Percentiles rank a stretch among this genome's conserved stretches.
Evolutionary conservation across 176 grass and related monocot species (phyloP).

Genomic region (Hyparrhenia diplandra): DNA sequence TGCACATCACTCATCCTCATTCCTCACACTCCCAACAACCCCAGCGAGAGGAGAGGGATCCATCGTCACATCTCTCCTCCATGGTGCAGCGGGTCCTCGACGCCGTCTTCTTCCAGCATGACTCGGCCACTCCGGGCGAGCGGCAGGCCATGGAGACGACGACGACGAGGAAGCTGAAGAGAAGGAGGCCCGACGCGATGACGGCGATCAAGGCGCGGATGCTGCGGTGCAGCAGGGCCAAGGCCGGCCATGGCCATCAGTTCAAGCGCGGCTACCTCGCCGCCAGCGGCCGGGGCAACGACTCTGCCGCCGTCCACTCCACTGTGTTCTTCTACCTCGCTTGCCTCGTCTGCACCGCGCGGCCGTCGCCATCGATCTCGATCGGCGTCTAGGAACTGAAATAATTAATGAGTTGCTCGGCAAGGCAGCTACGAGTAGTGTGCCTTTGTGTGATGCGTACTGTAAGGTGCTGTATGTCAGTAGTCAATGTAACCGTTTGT

Average conservation of each 20-base stretch:
- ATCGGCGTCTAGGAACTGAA: neutral
- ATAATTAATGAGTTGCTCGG: neutral
- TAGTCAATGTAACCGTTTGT: neutral
- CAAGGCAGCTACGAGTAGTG: no score
- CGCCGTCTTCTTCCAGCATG: no score
- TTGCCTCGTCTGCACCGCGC: constrained; percentile 37
- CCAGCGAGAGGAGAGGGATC: neutral
- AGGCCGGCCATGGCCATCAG: neutral
- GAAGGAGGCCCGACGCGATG: constrained; percentile 3
- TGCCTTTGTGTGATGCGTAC: neutral
- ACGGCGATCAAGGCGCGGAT: constrained; percentile 39
- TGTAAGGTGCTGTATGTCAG: neutral
- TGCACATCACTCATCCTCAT: neutral
- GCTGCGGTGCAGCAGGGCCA: constrained; percentile 28
- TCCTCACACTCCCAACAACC: no score
- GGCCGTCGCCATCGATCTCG: neutral
- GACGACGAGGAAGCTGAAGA: neutral
- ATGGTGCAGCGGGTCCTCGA: neutral
- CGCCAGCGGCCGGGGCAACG: neutral
- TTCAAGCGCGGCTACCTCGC: constrained; percentile 54
- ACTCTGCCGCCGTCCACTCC: neutral
- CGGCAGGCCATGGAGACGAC: neutral
- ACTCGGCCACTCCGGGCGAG: no score
- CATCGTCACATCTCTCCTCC: neutral
- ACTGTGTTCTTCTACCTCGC: constrained; percentile 47